phyloP scores from a whole-genome alignment of 345 rosid genomes.

The Salix caprea region DNA sequence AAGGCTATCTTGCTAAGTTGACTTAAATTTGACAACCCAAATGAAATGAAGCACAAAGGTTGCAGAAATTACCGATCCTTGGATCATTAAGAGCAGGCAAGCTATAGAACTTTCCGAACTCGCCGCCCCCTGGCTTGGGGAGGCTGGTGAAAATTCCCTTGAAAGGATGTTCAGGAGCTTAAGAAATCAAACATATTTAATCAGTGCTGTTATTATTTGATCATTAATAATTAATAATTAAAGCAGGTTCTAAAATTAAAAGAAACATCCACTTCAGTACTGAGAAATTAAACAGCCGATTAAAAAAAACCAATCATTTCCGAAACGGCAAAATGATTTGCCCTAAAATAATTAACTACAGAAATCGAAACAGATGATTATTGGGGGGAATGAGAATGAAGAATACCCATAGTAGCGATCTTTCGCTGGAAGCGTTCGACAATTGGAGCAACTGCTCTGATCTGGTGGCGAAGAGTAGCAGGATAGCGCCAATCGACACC shows the following conservation, averaged over 20 bases:
- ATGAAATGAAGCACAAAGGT: neutral
- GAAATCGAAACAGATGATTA: slow-evolving; percentile 1
- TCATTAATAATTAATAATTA: neutral
- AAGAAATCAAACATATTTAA: slow-evolving; percentile 14
- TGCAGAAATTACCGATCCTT: slow-evolving; percentile 58
- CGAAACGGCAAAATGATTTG: neutral
- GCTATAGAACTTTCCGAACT: slow-evolving; percentile 90
- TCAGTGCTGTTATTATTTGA: neutral
- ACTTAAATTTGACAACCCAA: neutral
- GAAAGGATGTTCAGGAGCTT: slow-evolving; percentile 88
- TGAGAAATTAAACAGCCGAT: neutral
- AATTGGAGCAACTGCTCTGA: slow-evolving; percentile 54
- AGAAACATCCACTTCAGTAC: neutral
- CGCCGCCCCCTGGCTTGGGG: slow-evolving; percentile 94
- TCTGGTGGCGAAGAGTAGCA: slow-evolving; percentile 56
- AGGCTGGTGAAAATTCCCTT: slow-evolving; percentile 72
- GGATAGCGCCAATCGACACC: slow-evolving; percentile 63
- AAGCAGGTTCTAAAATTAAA: neutral
- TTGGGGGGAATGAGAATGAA: neutral
- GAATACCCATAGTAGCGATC: slow-evolving; percentile 79
- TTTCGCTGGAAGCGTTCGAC: slow-evolving; percentile 59
- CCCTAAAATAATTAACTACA: neutral
- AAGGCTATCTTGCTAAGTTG: neutral
- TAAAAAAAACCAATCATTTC: neutral
- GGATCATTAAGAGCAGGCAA: slow-evolving; percentile 93